Conservation (phyloP, 768 basidiomycete species). For the Pisolithus albus region DNA sequence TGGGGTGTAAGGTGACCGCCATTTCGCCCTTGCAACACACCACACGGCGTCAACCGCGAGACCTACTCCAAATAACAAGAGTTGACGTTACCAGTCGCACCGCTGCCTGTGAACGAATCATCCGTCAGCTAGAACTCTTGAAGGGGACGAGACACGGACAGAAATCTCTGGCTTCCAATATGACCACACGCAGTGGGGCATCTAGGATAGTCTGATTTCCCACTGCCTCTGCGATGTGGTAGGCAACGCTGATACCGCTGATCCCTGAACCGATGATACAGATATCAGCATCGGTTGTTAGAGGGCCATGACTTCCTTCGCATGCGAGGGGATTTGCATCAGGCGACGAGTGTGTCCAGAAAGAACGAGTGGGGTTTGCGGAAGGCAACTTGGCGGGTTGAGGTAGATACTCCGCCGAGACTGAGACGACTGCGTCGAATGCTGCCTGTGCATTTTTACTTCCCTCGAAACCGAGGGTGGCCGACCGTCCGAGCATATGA, state of each 20-base stretch:
- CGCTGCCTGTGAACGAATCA: constrained; percentile 42
- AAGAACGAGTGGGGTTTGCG: constrained; percentile 59
- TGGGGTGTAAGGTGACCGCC: constrained; percentile 66
- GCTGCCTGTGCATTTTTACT: no score
- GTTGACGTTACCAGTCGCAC: constrained; percentile 56
- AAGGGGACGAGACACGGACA: constrained; percentile 42
- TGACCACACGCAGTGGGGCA: constrained; percentile 41
- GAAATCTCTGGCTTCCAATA: constrained; percentile 83
- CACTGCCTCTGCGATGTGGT: constrained; percentile 49
- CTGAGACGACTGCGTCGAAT: no score
- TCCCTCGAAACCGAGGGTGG: no score
- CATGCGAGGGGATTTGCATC: constrained; percentile 60
- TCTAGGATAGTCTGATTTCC: constrained; percentile 4
- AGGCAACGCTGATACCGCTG: constrained; percentile 68
- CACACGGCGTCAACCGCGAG: neutral
- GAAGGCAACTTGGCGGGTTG: constrained; percentile 41
- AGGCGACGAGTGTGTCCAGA: constrained; percentile 56
- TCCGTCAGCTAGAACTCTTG: constrained; percentile 1
- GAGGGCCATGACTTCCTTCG: constrained; percentile 54
- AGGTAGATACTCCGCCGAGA: no score
- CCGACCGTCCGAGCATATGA: no score
- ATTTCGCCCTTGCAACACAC: constrained; percentile 50
- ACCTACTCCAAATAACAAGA: constrained; percentile 2
- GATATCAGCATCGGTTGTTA: constrained; percentile 60
- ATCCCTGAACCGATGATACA: constrained; percentile 79